A percentile compares a stretch with the other conserved stretches of the same genome.
Evolutionary conservation across 192 early-diverging fungal genomes (phyloP).

Genomic region (Podila verticillata): DNA sequence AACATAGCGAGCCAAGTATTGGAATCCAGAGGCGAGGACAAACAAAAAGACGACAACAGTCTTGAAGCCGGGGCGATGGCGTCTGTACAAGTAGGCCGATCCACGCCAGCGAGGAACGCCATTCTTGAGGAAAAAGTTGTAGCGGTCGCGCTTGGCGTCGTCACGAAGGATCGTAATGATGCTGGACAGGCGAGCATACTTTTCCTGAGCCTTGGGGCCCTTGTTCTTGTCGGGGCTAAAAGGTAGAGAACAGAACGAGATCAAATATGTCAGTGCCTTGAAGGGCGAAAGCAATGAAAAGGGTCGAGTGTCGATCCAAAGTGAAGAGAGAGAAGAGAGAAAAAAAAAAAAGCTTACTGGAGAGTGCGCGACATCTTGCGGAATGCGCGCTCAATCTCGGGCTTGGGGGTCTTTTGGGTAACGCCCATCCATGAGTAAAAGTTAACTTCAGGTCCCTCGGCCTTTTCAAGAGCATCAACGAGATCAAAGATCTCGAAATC

Average conservation of each 20-base stretch:
- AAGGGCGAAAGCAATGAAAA: not conserved
- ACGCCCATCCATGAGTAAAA: slow-evolving; percentile 77
- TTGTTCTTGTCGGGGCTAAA: slow-evolving; percentile 78
- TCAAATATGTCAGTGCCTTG: not conserved
- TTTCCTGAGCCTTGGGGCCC: slow-evolving; percentile 59
- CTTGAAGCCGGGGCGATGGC: slow-evolving; percentile 77
- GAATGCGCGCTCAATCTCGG: slow-evolving; percentile 73
- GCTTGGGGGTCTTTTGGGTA: slow-evolving; percentile 56
- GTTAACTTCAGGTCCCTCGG: slow-evolving; percentile 60
- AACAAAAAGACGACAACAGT: slow-evolving; percentile 64
- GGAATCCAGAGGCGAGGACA: slow-evolving; percentile 65
- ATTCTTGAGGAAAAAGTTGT: slow-evolving; percentile 84
- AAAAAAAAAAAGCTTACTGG: slow-evolving; percentile 59
- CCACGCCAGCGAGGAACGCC: slow-evolving; percentile 85
- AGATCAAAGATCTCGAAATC: slow-evolving; percentile 90
- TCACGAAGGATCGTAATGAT: slow-evolving; percentile 75
- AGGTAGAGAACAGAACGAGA: not conserved
- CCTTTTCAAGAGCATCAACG: slow-evolving; percentile 74
- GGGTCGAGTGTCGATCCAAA: not conserved
- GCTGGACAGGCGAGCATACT: slow-evolving; percentile 71
- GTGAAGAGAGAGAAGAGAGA: not conserved
- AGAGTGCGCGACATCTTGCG: slow-evolving; percentile 72
- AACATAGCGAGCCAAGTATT: slow-evolving; percentile 70
- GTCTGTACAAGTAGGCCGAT: slow-evolving; percentile 76
- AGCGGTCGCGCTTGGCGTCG: slow-evolving; percentile 68